These are phyloP conservation scores for Thraustotheca clavata DNA, from an alignment of 352 stramenopile genomes.

Conservation along the genomic window DNA sequence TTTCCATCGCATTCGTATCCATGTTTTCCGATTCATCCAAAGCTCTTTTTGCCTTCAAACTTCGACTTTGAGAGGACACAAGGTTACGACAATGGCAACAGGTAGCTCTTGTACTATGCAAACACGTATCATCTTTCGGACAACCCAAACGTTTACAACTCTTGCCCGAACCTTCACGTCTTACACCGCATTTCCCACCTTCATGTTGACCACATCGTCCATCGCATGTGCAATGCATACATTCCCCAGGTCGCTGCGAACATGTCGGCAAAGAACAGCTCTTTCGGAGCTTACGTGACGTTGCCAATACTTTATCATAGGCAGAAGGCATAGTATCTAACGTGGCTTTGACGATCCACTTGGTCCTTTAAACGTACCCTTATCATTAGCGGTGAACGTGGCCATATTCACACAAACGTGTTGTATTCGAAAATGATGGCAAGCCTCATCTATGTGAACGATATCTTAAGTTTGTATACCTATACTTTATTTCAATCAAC, in stretches of 20 bases:
- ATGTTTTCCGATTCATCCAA: constrained; percentile 8
- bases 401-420: too few relatives aligned
- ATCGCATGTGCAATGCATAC: constrained; percentile 80
- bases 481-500: too few relatives aligned
- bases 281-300: constrained; percentile 52
- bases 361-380: too few relatives aligned
- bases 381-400: too few relatives aligned
- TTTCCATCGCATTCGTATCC: neutral
- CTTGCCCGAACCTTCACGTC: constrained; percentile 50
- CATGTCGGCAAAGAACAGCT: constrained; percentile 59
- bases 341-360: too few relatives aligned
- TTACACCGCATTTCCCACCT: constrained; percentile 42
- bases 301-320: constrained; percentile 20
- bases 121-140: constrained; percentile 47
- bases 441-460: neutral
- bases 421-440: constrained; percentile 10
- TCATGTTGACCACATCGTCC: constrained; percentile 52
- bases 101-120: constrained; percentile 61
- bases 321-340: too few relatives aligned
- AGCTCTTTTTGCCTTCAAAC: constrained; percentile 19
- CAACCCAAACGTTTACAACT: constrained; percentile 56
- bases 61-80: constrained; percentile 32
- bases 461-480: neutral
- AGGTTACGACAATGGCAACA: constrained; percentile 76
- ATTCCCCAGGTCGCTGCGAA: constrained; percentile 40